These are phyloP conservation scores for Blakeslea trispora DNA, from an alignment of 371 early-diverging fungal species.

Conservation along the genomic window DNA sequence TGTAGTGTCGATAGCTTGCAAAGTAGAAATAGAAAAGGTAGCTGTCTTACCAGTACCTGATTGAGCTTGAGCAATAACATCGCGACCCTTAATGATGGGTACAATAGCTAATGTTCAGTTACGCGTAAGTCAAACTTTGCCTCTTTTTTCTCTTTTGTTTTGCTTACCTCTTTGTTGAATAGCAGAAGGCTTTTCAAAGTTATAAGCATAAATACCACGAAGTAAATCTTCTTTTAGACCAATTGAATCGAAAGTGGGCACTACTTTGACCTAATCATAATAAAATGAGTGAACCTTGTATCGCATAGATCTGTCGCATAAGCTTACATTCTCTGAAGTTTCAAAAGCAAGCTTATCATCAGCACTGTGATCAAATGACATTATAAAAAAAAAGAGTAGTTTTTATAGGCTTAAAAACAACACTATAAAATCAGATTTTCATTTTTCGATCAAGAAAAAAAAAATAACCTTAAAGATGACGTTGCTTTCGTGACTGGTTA, in stretches of 20 bases:
- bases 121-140: not conserved
- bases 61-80: constrained; percentile 99
- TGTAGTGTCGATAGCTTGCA: constrained; percentile 91
- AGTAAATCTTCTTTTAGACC: constrained; percentile 93
- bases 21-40: constrained; percentile 97
- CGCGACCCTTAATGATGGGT: constrained; percentile 90
- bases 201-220: constrained; percentile 97
- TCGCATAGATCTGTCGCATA: constrained; percentile 6
- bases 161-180: constrained; percentile 89
- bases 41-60: constrained; percentile 99
- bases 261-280: constrained; percentile 65
- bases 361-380: constrained; percentile 49
- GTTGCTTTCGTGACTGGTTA: no score
- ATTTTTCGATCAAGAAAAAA: no score
- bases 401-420: no score
- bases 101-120: constrained; percentile 70
- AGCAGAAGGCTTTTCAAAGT: constrained; percentile 92
- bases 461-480: no score
- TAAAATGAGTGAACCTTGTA: no score
- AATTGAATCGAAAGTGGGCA: constrained; percentile 92
- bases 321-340: constrained; percentile 66
- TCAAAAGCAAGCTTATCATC: constrained; percentile 69
- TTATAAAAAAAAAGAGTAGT: constrained; percentile 3
- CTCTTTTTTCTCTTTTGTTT: not conserved
- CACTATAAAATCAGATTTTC: no score